Base-by-base conservation (phyloP, 192 early-diverging fungal genomes). In the Oehlia diaphana region DNA sequence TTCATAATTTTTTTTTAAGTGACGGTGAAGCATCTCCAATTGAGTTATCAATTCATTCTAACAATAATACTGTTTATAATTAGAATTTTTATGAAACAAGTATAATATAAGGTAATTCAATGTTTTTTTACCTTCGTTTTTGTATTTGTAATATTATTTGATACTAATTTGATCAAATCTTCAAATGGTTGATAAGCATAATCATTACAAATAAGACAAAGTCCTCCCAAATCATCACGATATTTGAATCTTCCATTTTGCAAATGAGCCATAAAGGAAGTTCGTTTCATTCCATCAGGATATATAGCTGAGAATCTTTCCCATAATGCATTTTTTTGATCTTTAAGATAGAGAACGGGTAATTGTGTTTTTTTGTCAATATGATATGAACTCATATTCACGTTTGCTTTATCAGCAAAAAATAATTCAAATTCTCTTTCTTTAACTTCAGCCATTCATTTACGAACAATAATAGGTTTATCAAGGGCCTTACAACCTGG, bases 311-410 rank as follows among this genome's bases (percentile, higher is more conserved):
- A 33, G 14, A 68, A 33, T 68, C 35, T 68, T 9, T 26, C 31
- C 13, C 33, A 68, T 28, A 68, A 26, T 68, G 66, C 13, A 33
- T 14, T 68, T 68, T 68, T 68, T 68, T 68, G 26, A 9, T 68
- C 66, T 68, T 68, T 26, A 33, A 68, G 6, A 68, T 68, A 68
- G 12, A 42, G 39, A 7, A 70, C n/a, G 4, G 61, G 61, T 62
- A 62, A 62, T 21, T 62, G 61, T 62, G 13, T 62, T 31, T 62
- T 62, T 62, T 62, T 16, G 6, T 62, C 13, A 62, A 62, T n/a
- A n/a, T 62, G 14, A 62, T 62, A 62, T n/a, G 13, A 62, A 62
- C n/a, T 62, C 13, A 62, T 62, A 21, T 62, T 62, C 19, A 62
- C n/a, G 19, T 62, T 62, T 62, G 14, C 4, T 62, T 62, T 62